A percentile compares a stretch with the other conserved stretches of the same genome.
These are phyloP conservation scores for Smithsoniella earleae DNA, from an alignment of 163 green algal species.

Conservation along the genomic window DNA sequence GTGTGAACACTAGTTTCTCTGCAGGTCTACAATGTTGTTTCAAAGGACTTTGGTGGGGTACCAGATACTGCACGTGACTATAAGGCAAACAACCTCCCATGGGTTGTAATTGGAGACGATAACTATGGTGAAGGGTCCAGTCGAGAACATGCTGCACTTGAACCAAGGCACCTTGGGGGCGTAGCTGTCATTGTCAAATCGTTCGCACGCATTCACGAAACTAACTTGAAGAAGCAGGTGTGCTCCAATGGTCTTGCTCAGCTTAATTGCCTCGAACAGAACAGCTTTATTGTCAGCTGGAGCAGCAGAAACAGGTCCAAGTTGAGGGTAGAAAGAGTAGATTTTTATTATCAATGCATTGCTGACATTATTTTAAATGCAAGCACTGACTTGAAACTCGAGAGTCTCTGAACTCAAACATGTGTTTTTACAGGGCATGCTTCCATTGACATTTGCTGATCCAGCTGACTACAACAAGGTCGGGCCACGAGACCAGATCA, in stretches of 20 bases:
- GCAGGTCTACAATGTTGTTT: slow-evolving; percentile 57
- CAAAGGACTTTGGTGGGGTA: slow-evolving; percentile 70
- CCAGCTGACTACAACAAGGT: slow-evolving; percentile 86
- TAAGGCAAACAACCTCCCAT: slow-evolving; percentile 65
- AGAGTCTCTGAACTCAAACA: too few relatives aligned
- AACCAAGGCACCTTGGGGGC: slow-evolving; percentile 82
- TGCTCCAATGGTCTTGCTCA: too few relatives aligned
- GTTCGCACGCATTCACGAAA: slow-evolving; percentile 96
- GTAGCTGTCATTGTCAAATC: slow-evolving; percentile 86
- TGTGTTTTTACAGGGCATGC: slow-evolving; percentile 68
- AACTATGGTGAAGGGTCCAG: slow-evolving; percentile 90
- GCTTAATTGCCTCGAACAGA: too few relatives aligned
- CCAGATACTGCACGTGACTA: slow-evolving; percentile 70
- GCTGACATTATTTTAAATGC: too few relatives aligned
- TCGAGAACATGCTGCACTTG: slow-evolving; percentile 87
- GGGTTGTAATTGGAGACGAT: slow-evolving; percentile 93
- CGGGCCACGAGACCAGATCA: slow-evolving; percentile 59
- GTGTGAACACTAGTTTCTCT: too few relatives aligned
- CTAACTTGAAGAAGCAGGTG: slow-evolving; percentile 81
- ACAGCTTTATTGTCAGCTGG: too few relatives aligned
- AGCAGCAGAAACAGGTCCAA: too few relatives aligned
- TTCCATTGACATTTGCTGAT: slow-evolving; percentile 83
- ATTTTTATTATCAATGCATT: too few relatives aligned
- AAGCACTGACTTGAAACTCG: too few relatives aligned
- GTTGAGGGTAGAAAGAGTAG: too few relatives aligned